Conservation (phyloP, 805 yeast species). For the Candida corydali region DNA sequence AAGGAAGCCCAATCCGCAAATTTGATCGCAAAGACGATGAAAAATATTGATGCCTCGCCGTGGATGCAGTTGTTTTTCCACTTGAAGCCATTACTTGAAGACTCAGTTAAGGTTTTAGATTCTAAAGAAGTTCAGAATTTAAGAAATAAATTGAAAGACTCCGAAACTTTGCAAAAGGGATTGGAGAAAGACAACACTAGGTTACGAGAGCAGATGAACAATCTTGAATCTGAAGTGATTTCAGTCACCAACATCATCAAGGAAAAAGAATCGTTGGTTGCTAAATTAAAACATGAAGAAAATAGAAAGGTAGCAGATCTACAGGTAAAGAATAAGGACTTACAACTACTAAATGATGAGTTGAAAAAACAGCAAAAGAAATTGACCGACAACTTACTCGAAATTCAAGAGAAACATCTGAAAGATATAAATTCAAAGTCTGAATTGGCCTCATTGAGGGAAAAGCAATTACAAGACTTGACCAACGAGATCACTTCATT, state of each 20-base stretch:
- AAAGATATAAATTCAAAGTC: conserved; percentile 5
- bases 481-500: too few species aligned
- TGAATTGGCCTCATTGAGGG: conserved; percentile 6
- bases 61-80: conserved; percentile 77
- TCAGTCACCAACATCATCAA: conserved; percentile 28
- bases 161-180: conserved; percentile 25
- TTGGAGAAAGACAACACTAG: conserved; percentile 35
- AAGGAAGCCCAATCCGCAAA: conserved; percentile 66
- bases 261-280: conserved; percentile 45
- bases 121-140: conserved; percentile 54
- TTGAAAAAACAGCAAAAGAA: conserved; percentile 8
- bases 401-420: conserved; percentile 8
- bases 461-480: too few species aligned
- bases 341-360: conserved; percentile 20
- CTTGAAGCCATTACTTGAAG: conserved; percentile 71
- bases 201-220: conserved; percentile 31
- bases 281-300: conserved; percentile 40
- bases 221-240: conserved; percentile 31
- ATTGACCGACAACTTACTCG: conserved; percentile 5
- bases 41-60: conserved; percentile 53
- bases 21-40: conserved; percentile 59
- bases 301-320: conserved; percentile 18
- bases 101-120: conserved; percentile 56
- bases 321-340: conserved; percentile 20
- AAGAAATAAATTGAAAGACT: conserved; percentile 39